Percentiles rank a stretch among this genome's conserved stretches.
These are phyloP conservation scores for Bryoerythrophyllum caledonicum DNA, from an alignment of 225 moss, liverwort and hornwort species.

Conservation along the genomic window DNA sequence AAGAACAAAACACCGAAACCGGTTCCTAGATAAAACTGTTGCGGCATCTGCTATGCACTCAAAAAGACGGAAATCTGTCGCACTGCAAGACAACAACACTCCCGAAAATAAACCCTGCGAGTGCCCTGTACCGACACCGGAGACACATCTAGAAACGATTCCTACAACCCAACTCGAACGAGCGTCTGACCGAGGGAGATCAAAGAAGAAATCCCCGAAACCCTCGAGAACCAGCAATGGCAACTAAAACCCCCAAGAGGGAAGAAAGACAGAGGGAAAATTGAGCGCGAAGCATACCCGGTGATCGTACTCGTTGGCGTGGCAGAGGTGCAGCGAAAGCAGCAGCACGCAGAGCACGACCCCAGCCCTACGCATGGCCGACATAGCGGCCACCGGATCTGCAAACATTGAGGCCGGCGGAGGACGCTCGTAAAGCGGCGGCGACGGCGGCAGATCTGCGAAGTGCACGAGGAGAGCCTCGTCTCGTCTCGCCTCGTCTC, in stretches of 20 bases:
- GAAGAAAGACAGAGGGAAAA: not conserved
- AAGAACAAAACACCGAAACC: not conserved
- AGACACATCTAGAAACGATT: not conserved
- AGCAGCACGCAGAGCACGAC: slow-evolving; percentile 25
- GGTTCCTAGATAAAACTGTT: not conserved
- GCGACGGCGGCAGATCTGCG: not conserved
- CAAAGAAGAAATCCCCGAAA: not conserved
- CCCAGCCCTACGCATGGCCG: slow-evolving; percentile 39
- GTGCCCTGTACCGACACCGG: not conserved
- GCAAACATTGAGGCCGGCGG: not conserved
- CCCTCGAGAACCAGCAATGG: not conserved
- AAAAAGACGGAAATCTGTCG: too few relatives aligned
- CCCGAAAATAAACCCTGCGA: not conserved
- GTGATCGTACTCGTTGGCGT: slow-evolving; percentile 66
- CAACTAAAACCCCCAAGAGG: not conserved
- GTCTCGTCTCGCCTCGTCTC: not conserved
- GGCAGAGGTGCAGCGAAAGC: slow-evolving; percentile 40
- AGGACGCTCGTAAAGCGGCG: not conserved
- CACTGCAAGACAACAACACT: not conserved
- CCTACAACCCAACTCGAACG: not conserved
- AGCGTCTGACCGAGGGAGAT: not conserved
- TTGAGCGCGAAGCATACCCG: slow-evolving; percentile 30
- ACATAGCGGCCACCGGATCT: slow-evolving; percentile 30
- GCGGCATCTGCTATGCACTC: not conserved
- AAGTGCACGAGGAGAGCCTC: not conserved